These are phyloP conservation scores for Dioscorea dumetorum DNA, from an alignment of 106 monocot species.

Conservation along the genomic window DNA sequence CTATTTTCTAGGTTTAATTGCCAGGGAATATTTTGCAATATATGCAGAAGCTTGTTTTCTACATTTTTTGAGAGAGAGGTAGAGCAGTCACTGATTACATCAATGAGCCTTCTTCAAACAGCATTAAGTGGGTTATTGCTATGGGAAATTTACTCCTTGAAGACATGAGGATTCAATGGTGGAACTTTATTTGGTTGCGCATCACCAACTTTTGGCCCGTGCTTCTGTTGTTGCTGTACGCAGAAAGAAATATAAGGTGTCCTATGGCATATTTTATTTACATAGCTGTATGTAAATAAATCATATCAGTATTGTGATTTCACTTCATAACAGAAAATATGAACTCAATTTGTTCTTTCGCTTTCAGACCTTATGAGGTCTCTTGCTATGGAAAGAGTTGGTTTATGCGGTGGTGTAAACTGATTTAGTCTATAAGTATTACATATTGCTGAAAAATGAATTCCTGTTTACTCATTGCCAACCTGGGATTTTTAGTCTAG, in stretches of 20 bases:
- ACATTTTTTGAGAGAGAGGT: constrained; percentile 94
- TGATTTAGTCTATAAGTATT: no score
- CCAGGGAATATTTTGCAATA: constrained; percentile 85
- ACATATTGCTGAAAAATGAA: no score
- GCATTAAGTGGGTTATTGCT: constrained; percentile 71
- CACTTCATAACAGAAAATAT: no score
- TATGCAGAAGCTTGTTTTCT: constrained; percentile 97
- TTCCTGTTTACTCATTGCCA: no score
- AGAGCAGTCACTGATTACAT: constrained; percentile 94
- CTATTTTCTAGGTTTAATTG: constrained; percentile 9
- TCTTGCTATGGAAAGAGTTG: no score
- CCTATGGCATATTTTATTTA: no score
- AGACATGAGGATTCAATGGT: constrained; percentile 24
- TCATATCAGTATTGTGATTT: no score
- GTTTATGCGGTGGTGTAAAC: no score
- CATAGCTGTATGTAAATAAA: no score
- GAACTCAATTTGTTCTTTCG: no score
- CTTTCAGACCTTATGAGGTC: no score
- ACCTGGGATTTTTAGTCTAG: no score
- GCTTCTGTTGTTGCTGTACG: constrained; percentile 72
- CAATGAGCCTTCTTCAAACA: constrained; percentile 98
- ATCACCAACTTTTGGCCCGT: constrained; percentile 89
- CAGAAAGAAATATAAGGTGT: constrained; percentile 75
- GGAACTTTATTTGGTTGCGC: constrained; percentile 65
- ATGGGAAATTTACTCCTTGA: constrained; percentile 92